A percentile compares a stretch with the other conserved stretches of the same genome.
phyloP scores from a whole-genome alignment of 1,284 basidiomycete species.

The Puccinia horiana region DNA sequence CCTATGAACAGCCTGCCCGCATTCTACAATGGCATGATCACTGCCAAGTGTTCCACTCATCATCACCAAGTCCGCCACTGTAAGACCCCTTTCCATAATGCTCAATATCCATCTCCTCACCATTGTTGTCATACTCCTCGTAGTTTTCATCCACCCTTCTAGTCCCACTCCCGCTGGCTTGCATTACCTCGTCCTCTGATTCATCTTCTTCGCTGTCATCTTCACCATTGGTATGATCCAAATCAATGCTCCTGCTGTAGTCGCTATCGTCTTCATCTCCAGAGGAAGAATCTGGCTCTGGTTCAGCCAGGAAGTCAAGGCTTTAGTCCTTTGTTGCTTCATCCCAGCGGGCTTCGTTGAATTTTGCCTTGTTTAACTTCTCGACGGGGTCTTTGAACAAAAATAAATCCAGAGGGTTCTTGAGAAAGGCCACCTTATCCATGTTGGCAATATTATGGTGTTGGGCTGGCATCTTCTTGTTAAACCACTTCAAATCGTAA shows the following conservation, averaged over 20 bases:
- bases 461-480: conserved; percentile 20
- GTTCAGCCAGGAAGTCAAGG: background rate
- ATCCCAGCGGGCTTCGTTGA: background rate
- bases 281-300: background rate
- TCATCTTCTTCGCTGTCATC: background rate
- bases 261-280: conserved; percentile 1
- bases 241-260: background rate
- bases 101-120: background rate
- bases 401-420: background rate
- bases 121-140: background rate
- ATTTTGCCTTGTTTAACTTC: background rate
- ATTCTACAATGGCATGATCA: background rate
- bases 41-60: background rate
- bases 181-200: background rate
- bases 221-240: background rate
- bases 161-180: background rate
- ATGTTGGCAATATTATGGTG: background rate
- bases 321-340: conserved; percentile 13
- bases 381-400: background rate
- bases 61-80: background rate
- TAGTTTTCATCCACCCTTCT: background rate
- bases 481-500: conserved; percentile 19
- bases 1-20: background rate
- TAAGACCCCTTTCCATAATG: background rate
- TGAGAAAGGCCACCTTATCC: background rate